Conservation (phyloP, 257 asterid genomes). For the Nicotiana noctiflora region DNA sequence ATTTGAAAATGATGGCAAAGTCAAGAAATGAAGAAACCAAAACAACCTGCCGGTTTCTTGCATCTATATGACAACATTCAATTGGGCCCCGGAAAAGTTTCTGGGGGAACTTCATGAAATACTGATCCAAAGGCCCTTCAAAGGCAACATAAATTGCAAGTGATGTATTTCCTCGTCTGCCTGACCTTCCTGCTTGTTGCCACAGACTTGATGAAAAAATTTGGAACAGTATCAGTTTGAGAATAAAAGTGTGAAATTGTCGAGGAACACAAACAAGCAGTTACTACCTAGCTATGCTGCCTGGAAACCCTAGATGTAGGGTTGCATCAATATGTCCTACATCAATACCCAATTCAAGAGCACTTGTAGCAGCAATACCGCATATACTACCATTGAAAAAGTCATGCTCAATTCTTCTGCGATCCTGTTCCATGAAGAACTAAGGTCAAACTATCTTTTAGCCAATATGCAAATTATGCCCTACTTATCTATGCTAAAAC, state of each 20-base stretch:
- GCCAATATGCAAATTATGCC: not conserved
- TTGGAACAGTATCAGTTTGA: not conserved
- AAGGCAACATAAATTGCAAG: constrained; percentile 93
- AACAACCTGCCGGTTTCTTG: constrained; percentile 75
- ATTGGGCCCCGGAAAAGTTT: constrained; percentile 81
- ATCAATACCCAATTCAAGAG: constrained; percentile 96
- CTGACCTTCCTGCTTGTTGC: constrained; percentile 99
- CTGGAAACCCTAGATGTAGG: constrained; percentile 96
- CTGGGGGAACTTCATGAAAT: constrained; percentile 82
- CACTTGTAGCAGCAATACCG: constrained; percentile 95
- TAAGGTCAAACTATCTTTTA: constrained; percentile 8
- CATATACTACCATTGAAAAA: constrained; percentile 66
- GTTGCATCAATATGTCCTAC: constrained; percentile 94
- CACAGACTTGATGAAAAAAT: constrained; percentile 47
- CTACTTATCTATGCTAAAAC: not conserved
- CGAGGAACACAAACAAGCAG: constrained; percentile 9
- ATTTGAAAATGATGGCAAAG: constrained; percentile 7
- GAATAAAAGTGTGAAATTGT: not conserved
- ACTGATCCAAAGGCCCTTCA: constrained; percentile 94
- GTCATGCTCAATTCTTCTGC: constrained; percentile 81
- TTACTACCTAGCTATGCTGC: constrained; percentile 82
- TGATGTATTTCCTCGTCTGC: constrained; percentile 83
- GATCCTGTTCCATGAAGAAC: constrained; percentile 55
- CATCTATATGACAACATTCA: constrained; percentile 90
- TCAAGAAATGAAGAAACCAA: not conserved